A percentile compares a stretch with the other conserved stretches of the same genome.
Evolutionary conservation across 306 rosid genomes (phyloP).

Genomic region (Prunus padus): DNA sequence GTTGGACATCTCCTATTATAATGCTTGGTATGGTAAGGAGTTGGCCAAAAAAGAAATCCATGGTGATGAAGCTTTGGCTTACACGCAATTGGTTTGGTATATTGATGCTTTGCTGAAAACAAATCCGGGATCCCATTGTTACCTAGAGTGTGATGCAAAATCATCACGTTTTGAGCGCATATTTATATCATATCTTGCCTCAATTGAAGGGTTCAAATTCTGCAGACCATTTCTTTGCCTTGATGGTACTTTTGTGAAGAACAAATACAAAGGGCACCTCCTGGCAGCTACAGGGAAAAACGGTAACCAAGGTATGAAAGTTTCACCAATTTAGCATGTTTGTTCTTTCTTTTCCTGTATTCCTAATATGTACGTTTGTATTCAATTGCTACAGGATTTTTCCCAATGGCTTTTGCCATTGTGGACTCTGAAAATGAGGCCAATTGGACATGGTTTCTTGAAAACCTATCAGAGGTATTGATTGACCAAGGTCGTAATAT

Average conservation of each 20-base stretch:
- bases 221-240: not conserved
- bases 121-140: not conserved
- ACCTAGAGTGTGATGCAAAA: not conserved
- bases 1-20: not conserved
- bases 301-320: not conserved
- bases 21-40: not conserved
- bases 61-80: not conserved
- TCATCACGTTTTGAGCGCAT: not conserved
- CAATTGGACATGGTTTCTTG: not conserved
- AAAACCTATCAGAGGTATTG: not conserved
- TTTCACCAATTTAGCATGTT: not conserved
- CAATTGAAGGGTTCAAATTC: not conserved
- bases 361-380: not conserved
- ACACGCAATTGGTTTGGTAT: not conserved
- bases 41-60: not conserved
- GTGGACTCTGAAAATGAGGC: not conserved
- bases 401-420: not conserved
- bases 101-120: not conserved
- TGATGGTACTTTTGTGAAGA: not conserved
- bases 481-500: not conserved
- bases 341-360: not conserved
- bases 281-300: not conserved
- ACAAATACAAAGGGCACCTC: not conserved
- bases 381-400: not conserved
- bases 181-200: not conserved